Evolutionary conservation across 345 rosid genomes (phyloP).

Genomic region (Citrus cavaleriei): DNA sequence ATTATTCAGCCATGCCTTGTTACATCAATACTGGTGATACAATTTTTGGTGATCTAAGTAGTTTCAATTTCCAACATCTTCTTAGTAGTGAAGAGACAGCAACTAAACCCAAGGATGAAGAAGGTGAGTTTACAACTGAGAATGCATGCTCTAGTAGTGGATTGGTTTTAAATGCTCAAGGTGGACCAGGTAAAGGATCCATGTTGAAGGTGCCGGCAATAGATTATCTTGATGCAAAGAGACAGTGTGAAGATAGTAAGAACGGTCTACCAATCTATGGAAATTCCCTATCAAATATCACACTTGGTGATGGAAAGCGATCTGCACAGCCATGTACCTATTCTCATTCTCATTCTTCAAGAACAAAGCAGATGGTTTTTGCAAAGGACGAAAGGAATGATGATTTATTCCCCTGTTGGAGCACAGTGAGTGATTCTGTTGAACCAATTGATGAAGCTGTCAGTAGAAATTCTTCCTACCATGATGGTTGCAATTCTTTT

Average conservation of each 20-base stretch:
- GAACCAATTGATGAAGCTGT: conserved; percentile 19
- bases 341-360: conserved; percentile 24
- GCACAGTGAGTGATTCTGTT: conserved; percentile 25
- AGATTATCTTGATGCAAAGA: conserved; percentile 33
- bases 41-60: conserved; percentile 22
- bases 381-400: conserved; percentile 28
- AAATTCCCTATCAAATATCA: conserved; percentile 24
- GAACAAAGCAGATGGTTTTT: conserved; percentile 15
- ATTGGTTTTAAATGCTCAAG: conserved; percentile 31
- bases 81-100: conserved; percentile 30
- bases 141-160: conserved; percentile 31
- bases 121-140: conserved; percentile 33
- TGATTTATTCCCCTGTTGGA: conserved; percentile 21
- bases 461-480: conserved; percentile 11
- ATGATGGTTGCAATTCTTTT: conserved; percentile 24
- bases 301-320: conserved; percentile 21
- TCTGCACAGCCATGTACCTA: conserved; percentile 19
- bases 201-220: conserved; percentile 26
- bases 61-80: conserved; percentile 23
- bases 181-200: conserved; percentile 24
- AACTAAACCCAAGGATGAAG: conserved; percentile 38
- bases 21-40: conserved; percentile 20
- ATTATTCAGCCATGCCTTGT: conserved; percentile 26
- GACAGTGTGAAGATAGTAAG: conserved; percentile 27
- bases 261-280: conserved; percentile 25